Percentiles rank a stretch among this genome's conserved stretches.
Conservation (phyloP, 2,329 filamentous ascomycete genomes). For the Cordyceps pruinosa region DNA sequence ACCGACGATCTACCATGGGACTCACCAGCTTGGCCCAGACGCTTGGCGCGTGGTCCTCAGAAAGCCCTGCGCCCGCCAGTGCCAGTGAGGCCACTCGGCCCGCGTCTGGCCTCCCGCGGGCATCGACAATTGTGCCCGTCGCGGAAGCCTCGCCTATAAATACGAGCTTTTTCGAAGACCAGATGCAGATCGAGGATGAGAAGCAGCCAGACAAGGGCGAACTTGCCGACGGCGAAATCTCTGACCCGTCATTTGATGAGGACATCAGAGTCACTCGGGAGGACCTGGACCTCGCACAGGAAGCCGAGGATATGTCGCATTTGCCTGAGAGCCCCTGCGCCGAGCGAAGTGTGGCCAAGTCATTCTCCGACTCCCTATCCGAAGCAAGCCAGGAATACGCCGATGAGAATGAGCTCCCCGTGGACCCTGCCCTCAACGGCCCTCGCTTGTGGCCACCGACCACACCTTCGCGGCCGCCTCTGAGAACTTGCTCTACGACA, state of each 20-base stretch:
- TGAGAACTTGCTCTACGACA: slow-evolving; percentile 50
- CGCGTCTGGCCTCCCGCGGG: not conserved
- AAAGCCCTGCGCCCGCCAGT: slow-evolving; percentile 41
- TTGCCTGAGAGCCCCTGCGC: not conserved
- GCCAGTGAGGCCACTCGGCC: not conserved
- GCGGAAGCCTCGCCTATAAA: slow-evolving; percentile 33
- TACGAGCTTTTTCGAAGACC: slow-evolving; percentile 54
- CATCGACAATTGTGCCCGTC: slow-evolving; percentile 15
- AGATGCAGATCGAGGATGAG: slow-evolving; percentile 37
- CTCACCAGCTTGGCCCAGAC: slow-evolving; percentile 59
- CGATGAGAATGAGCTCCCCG: slow-evolving; percentile 56
- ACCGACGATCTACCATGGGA: slow-evolving; percentile 34
- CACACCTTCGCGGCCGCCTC: slow-evolving; percentile 50
- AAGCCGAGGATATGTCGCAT: slow-evolving; percentile 54
- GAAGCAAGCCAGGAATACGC: slow-evolving; percentile 60
- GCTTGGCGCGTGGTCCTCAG: slow-evolving; percentile 55
- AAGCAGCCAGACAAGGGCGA: slow-evolving; percentile 17
- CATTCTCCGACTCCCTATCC: slow-evolving; percentile 45
- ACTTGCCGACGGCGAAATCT: slow-evolving; percentile 24
- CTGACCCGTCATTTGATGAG: slow-evolving; percentile 38
- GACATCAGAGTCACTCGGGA: slow-evolving; percentile 52
- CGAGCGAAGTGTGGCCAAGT: slow-evolving; percentile 8
- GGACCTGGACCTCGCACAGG: slow-evolving; percentile 43
- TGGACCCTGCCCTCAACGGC: slow-evolving; percentile 40
- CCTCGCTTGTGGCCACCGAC: slow-evolving; percentile 30